These are phyloP conservation scores for Gossypium ekmanianum DNA, from an alignment of 345 rosid genomes.

Conservation along the genomic window DNA sequence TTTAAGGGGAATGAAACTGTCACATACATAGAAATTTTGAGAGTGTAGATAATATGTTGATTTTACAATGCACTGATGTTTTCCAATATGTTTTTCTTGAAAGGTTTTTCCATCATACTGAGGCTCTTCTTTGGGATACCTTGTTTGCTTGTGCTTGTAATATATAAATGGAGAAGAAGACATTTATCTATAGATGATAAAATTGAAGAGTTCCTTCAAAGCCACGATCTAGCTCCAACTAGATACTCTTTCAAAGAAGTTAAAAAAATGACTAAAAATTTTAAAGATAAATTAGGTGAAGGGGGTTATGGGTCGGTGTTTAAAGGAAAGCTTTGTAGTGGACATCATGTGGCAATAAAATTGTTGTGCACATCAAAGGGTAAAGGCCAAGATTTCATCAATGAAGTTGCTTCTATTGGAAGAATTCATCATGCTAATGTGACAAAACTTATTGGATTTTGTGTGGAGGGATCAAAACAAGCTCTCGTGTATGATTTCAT, in stretches of 20 bases:
- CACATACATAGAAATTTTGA: not conserved
- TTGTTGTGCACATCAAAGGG: not conserved
- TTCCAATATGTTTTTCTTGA: too few relatives aligned
- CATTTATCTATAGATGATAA: not conserved
- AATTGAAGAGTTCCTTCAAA: constrained; percentile 13
- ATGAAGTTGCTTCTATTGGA: constrained; percentile 21
- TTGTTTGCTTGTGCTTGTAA: not conserved
- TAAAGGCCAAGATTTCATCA: constrained; percentile 9
- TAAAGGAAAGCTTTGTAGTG: constrained; percentile 9
- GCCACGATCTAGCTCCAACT: not conserved
- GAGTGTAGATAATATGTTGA: not conserved
- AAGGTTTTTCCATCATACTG: not conserved
- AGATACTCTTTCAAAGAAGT: constrained; percentile 10
- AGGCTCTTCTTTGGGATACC: not conserved
- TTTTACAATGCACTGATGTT: too few relatives aligned
- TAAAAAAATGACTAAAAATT: not conserved
- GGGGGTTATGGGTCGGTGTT: not conserved
- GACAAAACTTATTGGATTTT: constrained; percentile 23
- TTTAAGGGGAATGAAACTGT: not conserved
- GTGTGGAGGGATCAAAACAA: constrained; percentile 20
- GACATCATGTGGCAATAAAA: not conserved
- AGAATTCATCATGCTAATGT: constrained; percentile 32
- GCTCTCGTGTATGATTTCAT: constrained; percentile 29
- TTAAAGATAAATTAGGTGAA: constrained; percentile 7
- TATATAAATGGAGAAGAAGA: not conserved